phyloP scores from a whole-genome alignment of 177 flowering plant species.

The Tripterygium wilfordii region DNA sequence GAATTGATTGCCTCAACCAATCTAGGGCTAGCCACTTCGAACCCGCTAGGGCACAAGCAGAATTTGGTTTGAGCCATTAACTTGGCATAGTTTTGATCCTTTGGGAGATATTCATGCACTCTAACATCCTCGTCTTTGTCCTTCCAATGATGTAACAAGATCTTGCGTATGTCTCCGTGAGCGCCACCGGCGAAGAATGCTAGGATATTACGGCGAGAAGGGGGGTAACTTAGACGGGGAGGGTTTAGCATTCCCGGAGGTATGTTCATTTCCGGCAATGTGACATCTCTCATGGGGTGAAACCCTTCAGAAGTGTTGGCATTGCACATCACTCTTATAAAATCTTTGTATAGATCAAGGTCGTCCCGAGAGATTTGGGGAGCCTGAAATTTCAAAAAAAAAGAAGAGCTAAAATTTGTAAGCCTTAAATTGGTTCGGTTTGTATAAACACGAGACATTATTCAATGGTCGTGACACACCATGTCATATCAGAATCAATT shows the following conservation, averaged over 20 bases:
- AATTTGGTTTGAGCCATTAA: slow-evolving; percentile 40
- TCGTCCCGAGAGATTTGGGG: slow-evolving; percentile 27
- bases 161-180: slow-evolving; percentile 34
- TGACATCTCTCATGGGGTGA: slow-evolving; percentile 37
- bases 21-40: slow-evolving; percentile 56
- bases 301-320: slow-evolving; percentile 65
- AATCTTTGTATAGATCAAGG: slow-evolving; percentile 30
- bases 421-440: too few relatives aligned
- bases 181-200: slow-evolving; percentile 49
- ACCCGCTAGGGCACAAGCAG: slow-evolving; percentile 68
- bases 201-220: slow-evolving; percentile 20
- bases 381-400: slow-evolving; percentile 23
- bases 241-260: slow-evolving; percentile 17
- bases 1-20: slow-evolving; percentile 36
- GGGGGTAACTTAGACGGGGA: slow-evolving; percentile 7
- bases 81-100: slow-evolving; percentile 23
- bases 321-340: slow-evolving; percentile 57
- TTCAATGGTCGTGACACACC: too few relatives aligned
- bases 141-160: slow-evolving; percentile 42
- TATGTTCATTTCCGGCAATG: slow-evolving; percentile 51
- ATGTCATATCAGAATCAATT: too few relatives aligned
- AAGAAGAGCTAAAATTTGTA: too few relatives aligned
- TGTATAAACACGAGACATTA: too few relatives aligned
- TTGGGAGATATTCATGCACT: slow-evolving; percentile 40
- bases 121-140: slow-evolving; percentile 34